Percentiles rank a stretch among this genome's conserved stretches.
phyloP scores from a whole-genome alignment of 768 basidiomycete species.

The Lentinula edodes region DNA sequence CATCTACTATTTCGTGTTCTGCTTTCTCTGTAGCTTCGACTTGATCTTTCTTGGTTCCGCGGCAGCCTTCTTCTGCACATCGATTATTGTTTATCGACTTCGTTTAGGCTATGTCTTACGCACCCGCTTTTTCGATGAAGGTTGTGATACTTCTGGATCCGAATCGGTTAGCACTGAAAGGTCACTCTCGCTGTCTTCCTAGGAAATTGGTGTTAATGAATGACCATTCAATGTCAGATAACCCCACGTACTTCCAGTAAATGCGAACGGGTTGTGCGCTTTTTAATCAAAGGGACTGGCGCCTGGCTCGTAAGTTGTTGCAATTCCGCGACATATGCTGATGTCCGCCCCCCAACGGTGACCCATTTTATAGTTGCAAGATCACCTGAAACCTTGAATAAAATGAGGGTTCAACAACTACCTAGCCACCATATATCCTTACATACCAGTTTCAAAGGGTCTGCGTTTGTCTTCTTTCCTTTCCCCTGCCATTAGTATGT shows the following conservation, averaged over 20 bases:
- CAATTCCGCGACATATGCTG: constrained; percentile 63
- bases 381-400: constrained; percentile 55
- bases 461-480: constrained; percentile 44
- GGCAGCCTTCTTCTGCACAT: background rate
- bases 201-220: constrained; percentile 2
- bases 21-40: background rate
- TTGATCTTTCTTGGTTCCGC: background rate
- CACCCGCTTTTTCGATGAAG: background rate
- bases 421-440: background rate
- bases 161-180: constrained; percentile 17
- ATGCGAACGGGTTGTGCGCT: constrained; percentile 4
- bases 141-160: constrained; percentile 8
- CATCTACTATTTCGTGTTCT: background rate
- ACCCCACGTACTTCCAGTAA: constrained; percentile 12
- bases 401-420: constrained; percentile 1
- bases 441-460: constrained; percentile 41
- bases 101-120: background rate
- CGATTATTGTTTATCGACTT: background rate
- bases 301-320: constrained; percentile 31
- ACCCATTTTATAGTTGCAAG: constrained; percentile 72
- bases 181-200: constrained; percentile 15
- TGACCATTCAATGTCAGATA: background rate
- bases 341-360: constrained; percentile 73
- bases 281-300: constrained; percentile 5
- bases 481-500: constrained; percentile 37